A percentile compares a stretch with the other conserved stretches of the same genome.
Conservation (phyloP, 345 rosid genomes). For the Lepidium didymum region DNA sequence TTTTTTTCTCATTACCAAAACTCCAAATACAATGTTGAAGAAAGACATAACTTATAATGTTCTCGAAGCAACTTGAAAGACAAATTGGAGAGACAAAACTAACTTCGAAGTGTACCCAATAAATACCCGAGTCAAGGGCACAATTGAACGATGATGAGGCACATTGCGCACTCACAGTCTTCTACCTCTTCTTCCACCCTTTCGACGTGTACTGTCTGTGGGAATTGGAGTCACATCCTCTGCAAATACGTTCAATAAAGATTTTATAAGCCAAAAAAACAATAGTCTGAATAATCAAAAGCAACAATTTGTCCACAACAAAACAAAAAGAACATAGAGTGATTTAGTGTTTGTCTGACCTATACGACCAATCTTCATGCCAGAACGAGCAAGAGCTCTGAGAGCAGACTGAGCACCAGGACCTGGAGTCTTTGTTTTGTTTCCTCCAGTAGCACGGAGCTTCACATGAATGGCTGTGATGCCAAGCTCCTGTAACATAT, state of each 20-base stretch:
- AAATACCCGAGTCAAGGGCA: not conserved
- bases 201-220: slow-evolving; percentile 76
- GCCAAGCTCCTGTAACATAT: slow-evolving; percentile 55
- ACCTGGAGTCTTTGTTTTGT: slow-evolving; percentile 88
- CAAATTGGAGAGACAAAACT: slow-evolving; percentile 11
- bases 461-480: slow-evolving; percentile 75
- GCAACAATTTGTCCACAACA: not conserved
- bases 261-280: not conserved
- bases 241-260: slow-evolving; percentile 22
- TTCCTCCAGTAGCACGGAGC: slow-evolving; percentile 83
- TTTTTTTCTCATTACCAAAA: not conserved
- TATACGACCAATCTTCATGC: slow-evolving; percentile 86
- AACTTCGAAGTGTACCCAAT: slow-evolving; percentile 14
- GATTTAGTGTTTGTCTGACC: slow-evolving; percentile 26
- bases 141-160: not conserved
- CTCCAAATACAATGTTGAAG: slow-evolving; percentile 14
- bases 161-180: slow-evolving; percentile 41
- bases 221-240: slow-evolving; percentile 89
- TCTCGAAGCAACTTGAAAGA: slow-evolving; percentile 9
- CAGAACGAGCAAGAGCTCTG: slow-evolving; percentile 84
- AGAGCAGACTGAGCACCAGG: slow-evolving; percentile 94
- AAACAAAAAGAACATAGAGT: not conserved
- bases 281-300: not conserved
- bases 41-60: slow-evolving; percentile 8
- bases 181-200: slow-evolving; percentile 88